These are phyloP conservation scores for Spinellus fusiger DNA, from an alignment of 192 early-diverging fungal species.

Conservation along the genomic window DNA sequence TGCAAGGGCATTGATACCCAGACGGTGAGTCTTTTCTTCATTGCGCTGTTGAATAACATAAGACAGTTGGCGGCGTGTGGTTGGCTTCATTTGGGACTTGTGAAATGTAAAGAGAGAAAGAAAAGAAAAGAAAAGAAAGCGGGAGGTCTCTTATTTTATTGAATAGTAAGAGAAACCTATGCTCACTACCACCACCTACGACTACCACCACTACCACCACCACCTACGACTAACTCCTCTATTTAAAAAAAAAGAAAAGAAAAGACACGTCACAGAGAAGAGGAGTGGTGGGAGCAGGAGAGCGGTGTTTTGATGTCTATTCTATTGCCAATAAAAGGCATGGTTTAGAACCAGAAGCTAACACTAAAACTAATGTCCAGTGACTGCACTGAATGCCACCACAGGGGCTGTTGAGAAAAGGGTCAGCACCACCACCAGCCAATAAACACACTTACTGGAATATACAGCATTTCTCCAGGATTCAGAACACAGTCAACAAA, in stretches of 20 bases:
- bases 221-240: too few relatives aligned
- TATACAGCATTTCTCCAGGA: slow-evolving; percentile 80
- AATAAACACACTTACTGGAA: slow-evolving; percentile 59
- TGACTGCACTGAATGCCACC: slow-evolving; percentile 89
- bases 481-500: slow-evolving; percentile 65
- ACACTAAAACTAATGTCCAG: slow-evolving; percentile 74
- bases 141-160: too few relatives aligned
- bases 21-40: slow-evolving; percentile 59
- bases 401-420: slow-evolving; percentile 48
- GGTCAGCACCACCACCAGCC: background rate
- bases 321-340: background rate
- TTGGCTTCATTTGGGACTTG: slow-evolving; percentile 12
- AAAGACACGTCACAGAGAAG: too few relatives aligned
- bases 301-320: background rate
- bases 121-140: too few relatives aligned
- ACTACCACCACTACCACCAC: too few relatives aligned
- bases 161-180: too few relatives aligned
- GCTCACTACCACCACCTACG: too few relatives aligned
- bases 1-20: slow-evolving; percentile 84
- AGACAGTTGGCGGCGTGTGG: slow-evolving; percentile 43
- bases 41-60: slow-evolving; percentile 53
- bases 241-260: too few relatives aligned
- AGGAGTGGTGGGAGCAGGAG: too few relatives aligned
- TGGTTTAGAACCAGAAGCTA: slow-evolving; percentile 74
- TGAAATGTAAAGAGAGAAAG: background rate